Conservation (phyloP, 345 rosid species). For the Salix koriyanagi region DNA sequence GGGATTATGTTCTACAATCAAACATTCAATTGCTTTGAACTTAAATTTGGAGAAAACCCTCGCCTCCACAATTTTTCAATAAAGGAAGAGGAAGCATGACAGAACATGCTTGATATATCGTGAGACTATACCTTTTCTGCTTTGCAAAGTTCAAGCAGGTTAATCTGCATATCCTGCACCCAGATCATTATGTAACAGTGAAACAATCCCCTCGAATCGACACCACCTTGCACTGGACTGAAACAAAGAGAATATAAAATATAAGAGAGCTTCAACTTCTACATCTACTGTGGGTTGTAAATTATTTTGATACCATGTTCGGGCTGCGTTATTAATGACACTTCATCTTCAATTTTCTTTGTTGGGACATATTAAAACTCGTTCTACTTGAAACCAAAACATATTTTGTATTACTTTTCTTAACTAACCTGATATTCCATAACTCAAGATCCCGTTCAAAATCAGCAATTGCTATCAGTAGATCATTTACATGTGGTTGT, state of each 20-base stretch:
- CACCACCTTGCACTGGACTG: slow-evolving; percentile 29
- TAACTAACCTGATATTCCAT: slow-evolving; percentile 29
- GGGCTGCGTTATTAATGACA: background rate
- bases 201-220: slow-evolving; percentile 27
- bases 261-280: slow-evolving; percentile 10
- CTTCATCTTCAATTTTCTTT: background rate
- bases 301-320: slow-evolving; percentile 2
- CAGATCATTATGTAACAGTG: slow-evolving; percentile 32
- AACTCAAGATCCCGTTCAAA: slow-evolving; percentile 23
- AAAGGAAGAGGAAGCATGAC: too few relatives aligned
- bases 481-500: slow-evolving; percentile 30
- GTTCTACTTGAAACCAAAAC: background rate
- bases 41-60: too few relatives aligned
- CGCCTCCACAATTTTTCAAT: too few relatives aligned
- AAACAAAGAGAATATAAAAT: background rate
- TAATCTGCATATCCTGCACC: slow-evolving; percentile 35
- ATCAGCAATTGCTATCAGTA: slow-evolving; percentile 26
- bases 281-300: background rate
- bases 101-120: background rate
- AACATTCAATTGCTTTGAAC: too few relatives aligned
- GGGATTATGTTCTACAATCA: too few relatives aligned
- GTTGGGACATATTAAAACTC: background rate
- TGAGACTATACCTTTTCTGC: slow-evolving; percentile 24
- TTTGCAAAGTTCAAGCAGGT: slow-evolving; percentile 29
- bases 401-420: background rate